Percentiles rank a stretch among this genome's conserved stretches.
phyloP scores from a whole-genome alignment of 805 yeast species.

The Wickerhamiella bombiphila region DNA sequence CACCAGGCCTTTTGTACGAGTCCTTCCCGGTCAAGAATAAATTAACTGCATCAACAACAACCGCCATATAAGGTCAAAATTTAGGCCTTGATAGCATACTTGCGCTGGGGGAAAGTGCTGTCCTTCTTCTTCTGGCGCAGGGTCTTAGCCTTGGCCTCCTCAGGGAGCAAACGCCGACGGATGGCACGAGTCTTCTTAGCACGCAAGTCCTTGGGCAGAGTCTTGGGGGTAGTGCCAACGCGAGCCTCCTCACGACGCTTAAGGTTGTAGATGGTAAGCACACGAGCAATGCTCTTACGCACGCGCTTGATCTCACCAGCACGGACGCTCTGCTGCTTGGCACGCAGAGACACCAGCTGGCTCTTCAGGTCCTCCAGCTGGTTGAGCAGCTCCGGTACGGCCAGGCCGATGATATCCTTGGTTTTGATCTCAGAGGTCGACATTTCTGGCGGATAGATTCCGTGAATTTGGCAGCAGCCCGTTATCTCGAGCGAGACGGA shows the following conservation, averaged over 20 bases:
- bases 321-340: slow-evolving; percentile 48
- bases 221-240: slow-evolving; percentile 74
- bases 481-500: too few species aligned
- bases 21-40: background rate
- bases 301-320: slow-evolving; percentile 93
- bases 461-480: too few species aligned
- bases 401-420: slow-evolving; percentile 91
- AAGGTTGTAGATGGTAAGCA: slow-evolving; percentile 90
- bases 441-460: too few species aligned
- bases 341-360: slow-evolving; percentile 91
- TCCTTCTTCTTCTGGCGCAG: slow-evolving; percentile 82
- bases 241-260: slow-evolving; percentile 92
- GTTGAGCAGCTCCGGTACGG: slow-evolving; percentile 90
- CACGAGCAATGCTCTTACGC: slow-evolving; percentile 97
- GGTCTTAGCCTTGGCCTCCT: slow-evolving; percentile 71
- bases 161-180: slow-evolving; percentile 88
- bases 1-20: too few species aligned
- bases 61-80: too few species aligned
- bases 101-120: slow-evolving; percentile 96
- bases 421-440: slow-evolving; percentile 55
- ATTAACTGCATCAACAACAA: background rate
- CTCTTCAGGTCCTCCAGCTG: slow-evolving; percentile 93
- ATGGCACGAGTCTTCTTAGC: slow-evolving; percentile 99
- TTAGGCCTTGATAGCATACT: slow-evolving; percentile 96
- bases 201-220: slow-evolving; percentile 96